Evolutionary conservation across 495 filamentous ascomycete species (phyloP), one percentile per base, ranked within the genome.

Genomic region (Aspergillus olivimuriae): DNA sequence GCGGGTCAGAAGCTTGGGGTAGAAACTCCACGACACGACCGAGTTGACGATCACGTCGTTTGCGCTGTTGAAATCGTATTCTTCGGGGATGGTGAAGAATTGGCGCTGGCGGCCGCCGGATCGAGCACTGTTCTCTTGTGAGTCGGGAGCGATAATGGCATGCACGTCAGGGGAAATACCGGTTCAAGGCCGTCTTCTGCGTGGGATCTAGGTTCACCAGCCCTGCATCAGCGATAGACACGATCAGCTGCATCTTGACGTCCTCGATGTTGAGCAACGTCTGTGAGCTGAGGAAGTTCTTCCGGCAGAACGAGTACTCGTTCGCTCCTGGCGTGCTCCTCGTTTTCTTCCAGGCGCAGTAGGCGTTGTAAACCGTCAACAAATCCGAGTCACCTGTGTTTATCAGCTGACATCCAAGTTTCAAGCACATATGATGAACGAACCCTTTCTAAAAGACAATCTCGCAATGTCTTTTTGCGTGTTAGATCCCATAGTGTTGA

Each of bases 231-330:
- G 81, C 82, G 0, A 96, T 73, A 2, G 83, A 81, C 3, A 84
- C 80, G 2, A 94, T 65, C 3, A 98, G 77, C 50, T 98, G 92
- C 16, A 84, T 84, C 56, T 96, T 97, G 32, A 96, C 68, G 50
- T 98, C 92, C 55, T 98, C 92, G 48, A 98, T 95, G 40, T 86
- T 90, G 12, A 78, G 74, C 0, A 98, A 72, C 0, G 86, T 90
- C 57, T 94, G 89, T 4, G 77, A 68, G 14, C 79, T 89, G 39
- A 98, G 77, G 56, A 85, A 96, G 61, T 92, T 95, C 68, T 89
- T 95, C 22, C 83, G 78, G 63, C 92, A 97, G 64, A 92, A 98
- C 39, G 86, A 75, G 43, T 77, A 83, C 52, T 94, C 89, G 44
- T 83, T 82, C 2, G 73, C 72, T 4, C 76, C 77, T 1, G 69